A percentile compares a stretch with the other conserved stretches of the same genome.
These are phyloP conservation scores for Rhododendron vialii DNA, from an alignment of 148 eudicot genomes.

Conservation along the genomic window DNA sequence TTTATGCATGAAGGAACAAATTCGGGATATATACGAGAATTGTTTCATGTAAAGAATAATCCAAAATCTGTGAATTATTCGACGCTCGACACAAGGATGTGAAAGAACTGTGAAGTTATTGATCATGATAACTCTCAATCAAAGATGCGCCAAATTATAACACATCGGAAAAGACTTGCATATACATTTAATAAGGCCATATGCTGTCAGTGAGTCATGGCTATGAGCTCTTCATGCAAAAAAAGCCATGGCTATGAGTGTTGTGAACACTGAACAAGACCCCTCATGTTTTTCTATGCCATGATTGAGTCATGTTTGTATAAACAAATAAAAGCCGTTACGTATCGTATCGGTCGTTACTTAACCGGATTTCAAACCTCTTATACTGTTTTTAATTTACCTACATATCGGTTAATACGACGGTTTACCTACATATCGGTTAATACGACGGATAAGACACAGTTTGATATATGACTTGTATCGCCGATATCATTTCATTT, in stretches of 20 bases:
- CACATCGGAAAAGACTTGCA: background rate
- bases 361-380: background rate
- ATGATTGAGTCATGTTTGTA: background rate
- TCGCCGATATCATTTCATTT: no score
- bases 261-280: background rate
- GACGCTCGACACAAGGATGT: background rate
- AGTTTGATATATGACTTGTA: no score
- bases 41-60: background rate
- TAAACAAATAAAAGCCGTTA: background rate
- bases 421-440: no score
- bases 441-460: no score
- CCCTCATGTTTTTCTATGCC: background rate
- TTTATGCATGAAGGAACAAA: background rate
- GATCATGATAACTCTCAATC: background rate
- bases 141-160: background rate
- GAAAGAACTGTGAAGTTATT: background rate
- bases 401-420: no score
- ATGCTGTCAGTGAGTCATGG: background rate
- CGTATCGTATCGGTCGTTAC: no score
- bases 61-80: background rate
- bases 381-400: no score
- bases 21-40: background rate
- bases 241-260: background rate
- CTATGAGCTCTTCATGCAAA: background rate
- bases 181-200: background rate